Conservation (phyloP, 2,329 filamentous ascomycete species). For the Xylaria sp. region DNA sequence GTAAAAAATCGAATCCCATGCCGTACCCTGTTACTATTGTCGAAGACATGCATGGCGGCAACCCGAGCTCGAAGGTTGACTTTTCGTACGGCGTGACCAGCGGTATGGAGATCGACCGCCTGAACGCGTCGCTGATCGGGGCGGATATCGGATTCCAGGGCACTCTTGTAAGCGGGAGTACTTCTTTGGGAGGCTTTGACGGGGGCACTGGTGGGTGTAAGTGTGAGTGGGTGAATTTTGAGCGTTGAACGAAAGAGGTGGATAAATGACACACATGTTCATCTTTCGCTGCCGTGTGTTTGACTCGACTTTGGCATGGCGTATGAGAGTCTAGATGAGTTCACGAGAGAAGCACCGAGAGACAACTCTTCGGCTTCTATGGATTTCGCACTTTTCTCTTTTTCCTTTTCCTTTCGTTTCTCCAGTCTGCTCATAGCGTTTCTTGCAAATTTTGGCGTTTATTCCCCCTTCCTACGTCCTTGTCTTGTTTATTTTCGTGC, state of each 20-base stretch:
- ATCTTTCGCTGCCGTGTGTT: conserved; percentile 1
- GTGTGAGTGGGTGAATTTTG: conserved; percentile 70
- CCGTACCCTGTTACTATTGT: conserved; percentile 72
- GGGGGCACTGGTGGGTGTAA: conserved; percentile 71
- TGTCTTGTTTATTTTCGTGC: not conserved
- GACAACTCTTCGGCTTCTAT: not conserved
- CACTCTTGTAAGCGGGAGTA: conserved; percentile 60
- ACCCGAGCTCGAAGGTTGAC: conserved; percentile 61
- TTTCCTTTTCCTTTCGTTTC: not conserved
- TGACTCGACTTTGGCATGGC: not conserved
- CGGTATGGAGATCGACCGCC: conserved; percentile 57
- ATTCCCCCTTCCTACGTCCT: not conserved
- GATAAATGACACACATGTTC: not conserved
- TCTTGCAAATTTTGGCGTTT: not conserved
- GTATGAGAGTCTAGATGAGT: not conserved
- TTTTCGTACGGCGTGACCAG: conserved; percentile 65
- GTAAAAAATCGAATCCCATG: conserved; percentile 60
- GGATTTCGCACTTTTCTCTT: not conserved
- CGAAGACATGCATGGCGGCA: conserved; percentile 71
- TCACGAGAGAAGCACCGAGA: not conserved
- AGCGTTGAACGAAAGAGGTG: conserved; percentile 16
- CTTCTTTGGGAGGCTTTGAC: conserved; percentile 68
- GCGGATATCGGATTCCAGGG: conserved; percentile 65
- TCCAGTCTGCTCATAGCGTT: not conserved
- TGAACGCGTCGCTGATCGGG: conserved; percentile 57